phyloP scores from a whole-genome alignment of 1,284 basidiomycete species.

The Prillingera fragicola region DNA sequence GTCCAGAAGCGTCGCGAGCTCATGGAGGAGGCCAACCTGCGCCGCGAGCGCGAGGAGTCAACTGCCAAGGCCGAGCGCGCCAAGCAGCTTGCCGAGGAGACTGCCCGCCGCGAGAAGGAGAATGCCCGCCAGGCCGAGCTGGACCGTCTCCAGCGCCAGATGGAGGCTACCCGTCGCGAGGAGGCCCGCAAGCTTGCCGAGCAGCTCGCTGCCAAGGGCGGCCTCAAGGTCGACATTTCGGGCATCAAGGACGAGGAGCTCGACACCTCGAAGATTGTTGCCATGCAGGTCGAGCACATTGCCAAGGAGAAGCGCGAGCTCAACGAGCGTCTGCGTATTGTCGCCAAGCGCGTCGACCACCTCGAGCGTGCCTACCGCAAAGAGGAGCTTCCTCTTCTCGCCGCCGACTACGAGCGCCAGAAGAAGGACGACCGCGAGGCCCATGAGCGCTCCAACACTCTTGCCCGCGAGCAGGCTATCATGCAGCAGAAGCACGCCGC shows the following conservation, averaged over 20 bases:
- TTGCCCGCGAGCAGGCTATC: slow-evolving; percentile 59
- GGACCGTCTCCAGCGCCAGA: slow-evolving; percentile 73
- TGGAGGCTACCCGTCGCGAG: slow-evolving; percentile 73
- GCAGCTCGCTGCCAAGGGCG: slow-evolving; percentile 75
- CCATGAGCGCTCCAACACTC: slow-evolving; percentile 62
- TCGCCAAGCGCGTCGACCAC: slow-evolving; percentile 89
- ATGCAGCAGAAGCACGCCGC: slow-evolving; percentile 65
- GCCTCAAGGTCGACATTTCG: slow-evolving; percentile 76
- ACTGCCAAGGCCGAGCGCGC: slow-evolving; percentile 70
- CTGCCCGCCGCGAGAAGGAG: slow-evolving; percentile 61
- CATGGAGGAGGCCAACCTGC: slow-evolving; percentile 73
- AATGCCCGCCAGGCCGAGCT: slow-evolving; percentile 66
- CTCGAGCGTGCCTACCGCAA: slow-evolving; percentile 92
- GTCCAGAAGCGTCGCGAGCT: slow-evolving; percentile 83
- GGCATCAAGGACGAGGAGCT: slow-evolving; percentile 75
- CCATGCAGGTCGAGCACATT: slow-evolving; percentile 85
- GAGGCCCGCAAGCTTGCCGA: slow-evolving; percentile 89
- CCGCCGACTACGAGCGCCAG: slow-evolving; percentile 82
- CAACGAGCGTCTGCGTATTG: slow-evolving; percentile 73
- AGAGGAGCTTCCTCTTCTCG: slow-evolving; percentile 82
- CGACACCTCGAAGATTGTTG: slow-evolving; percentile 83
- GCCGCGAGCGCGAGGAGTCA: slow-evolving; percentile 88
- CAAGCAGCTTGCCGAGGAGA: slow-evolving; percentile 68
- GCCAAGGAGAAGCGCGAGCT: slow-evolving; percentile 96
- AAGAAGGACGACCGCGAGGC: slow-evolving; percentile 67